Base-by-base conservation (phyloP, 1,139 yeast species). In the Keqinozyma sinolaborantium region DNA sequence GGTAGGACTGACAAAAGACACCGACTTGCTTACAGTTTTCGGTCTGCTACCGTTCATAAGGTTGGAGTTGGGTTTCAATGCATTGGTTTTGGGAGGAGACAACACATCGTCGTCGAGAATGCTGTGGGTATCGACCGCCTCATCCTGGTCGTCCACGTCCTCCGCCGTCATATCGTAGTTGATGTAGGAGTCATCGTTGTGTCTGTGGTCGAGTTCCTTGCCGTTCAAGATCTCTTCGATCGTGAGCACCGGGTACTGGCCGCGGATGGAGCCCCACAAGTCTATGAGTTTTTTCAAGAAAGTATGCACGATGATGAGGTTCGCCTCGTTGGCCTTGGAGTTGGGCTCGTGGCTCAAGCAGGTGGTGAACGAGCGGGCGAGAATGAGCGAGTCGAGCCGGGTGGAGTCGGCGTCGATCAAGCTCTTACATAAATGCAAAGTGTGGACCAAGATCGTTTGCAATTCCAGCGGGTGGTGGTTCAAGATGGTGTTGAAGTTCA, bases 271-370 rank as follows among this genome's bases (percentile, higher is more conserved):
- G 3, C 33, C 35, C 77, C 81, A 78, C 39, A 66, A 53, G 23
- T 64, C 70, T 25, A 77, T 43, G 4, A 75, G 41, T 40, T 75
- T 76, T 37, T 64, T 71, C 26, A 77, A 55, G 36, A 69, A 76
- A 32, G 80, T 56, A 28, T 64, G 66, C 2, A 78, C 72, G 13
- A 77, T 61, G n/a, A 68, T 58, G 13, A 76, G 48, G 34, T 64
- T 58, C 36, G 71, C 73, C 28, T 67, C 66, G 38, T 64, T 71
- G 32, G 62, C 57, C 19, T 73, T 50, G 31, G 63, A 69, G 3
- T 72, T 51, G 28, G 65, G 56, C 45, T 74, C 77, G 37, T 76
- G 77, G 36, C 79, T 72, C 24, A 79, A 43, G 18, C 79, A 66
- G 30, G 75, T 71, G 6, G 75, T 58, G 26, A 78, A 49, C 18